phyloP scores from a whole-genome alignment of 2,329 filamentous ascomycete species.

The Penicillium rolfsii region DNA sequence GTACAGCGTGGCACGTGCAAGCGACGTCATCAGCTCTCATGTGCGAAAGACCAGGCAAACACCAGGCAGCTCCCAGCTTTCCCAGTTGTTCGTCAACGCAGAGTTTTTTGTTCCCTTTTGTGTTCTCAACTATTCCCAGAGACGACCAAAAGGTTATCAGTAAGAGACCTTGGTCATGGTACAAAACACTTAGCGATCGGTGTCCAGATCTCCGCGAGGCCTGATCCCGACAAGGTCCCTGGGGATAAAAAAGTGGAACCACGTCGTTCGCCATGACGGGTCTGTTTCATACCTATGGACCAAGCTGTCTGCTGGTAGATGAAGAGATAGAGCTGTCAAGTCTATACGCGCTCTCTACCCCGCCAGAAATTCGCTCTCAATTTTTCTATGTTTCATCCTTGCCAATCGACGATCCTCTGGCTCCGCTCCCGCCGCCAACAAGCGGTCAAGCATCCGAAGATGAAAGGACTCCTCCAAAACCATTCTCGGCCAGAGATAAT shows the following conservation, averaged over 20 bases:
- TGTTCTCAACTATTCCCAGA: constrained; percentile 11
- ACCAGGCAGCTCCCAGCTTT: constrained; percentile 16
- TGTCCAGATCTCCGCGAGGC: constrained; percentile 18
- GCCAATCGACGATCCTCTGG: constrained; percentile 87
- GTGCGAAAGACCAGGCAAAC: constrained; percentile 16
- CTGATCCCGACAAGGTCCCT: constrained; percentile 9
- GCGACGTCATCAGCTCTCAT: constrained; percentile 40
- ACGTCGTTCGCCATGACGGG: constrained; percentile 40
- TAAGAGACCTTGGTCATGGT: constrained; percentile 19
- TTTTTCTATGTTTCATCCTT: constrained; percentile 86
- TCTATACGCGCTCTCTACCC: constrained; percentile 50
- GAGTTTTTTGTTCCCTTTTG: not conserved
- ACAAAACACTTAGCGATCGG: constrained; percentile 9
- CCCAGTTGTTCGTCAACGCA: not conserved
- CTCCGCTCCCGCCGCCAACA: constrained; percentile 61
- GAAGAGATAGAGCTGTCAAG: constrained; percentile 39
- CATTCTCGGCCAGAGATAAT: constrained; percentile 80
- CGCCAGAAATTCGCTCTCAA: constrained; percentile 64
- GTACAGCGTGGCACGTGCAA: constrained; percentile 34
- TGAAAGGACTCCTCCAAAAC: constrained; percentile 67
- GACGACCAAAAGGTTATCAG: constrained; percentile 6
- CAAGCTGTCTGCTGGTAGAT: constrained; percentile 57
- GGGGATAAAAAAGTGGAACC: constrained; percentile 24
- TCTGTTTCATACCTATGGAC: constrained; percentile 61
- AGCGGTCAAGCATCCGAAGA: constrained; percentile 54